phyloP scores from a whole-genome alignment of 2,329 filamentous ascomycete species.

The Thelonectria olida region DNA sequence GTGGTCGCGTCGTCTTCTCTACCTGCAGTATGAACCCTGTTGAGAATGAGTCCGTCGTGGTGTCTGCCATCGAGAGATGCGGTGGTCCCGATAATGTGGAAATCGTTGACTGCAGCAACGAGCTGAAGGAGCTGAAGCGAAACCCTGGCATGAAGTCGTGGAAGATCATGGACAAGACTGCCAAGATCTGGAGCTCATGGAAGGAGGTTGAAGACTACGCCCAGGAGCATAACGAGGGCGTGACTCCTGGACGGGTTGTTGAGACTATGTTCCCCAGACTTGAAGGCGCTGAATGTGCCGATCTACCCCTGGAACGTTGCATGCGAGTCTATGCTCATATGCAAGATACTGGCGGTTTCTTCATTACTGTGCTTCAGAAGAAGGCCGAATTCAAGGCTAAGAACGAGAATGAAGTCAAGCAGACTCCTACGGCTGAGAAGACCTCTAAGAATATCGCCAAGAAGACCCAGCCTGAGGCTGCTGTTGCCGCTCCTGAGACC shows the following conservation, averaged over 20 bases:
- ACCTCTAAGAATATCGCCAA: conserved; percentile 23
- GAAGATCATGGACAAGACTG: conserved; percentile 90
- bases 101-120: conserved; percentile 83
- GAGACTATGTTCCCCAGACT: conserved; percentile 85
- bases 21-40: conserved; percentile 99
- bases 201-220: conserved; percentile 79
- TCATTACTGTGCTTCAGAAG: conserved; percentile 96
- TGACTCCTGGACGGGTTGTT: conserved; percentile 72
- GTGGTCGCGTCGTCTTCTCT: conserved; percentile 94
- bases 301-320: conserved; percentile 85
- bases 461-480: conserved; percentile 37
- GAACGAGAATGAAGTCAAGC: conserved; percentile 69
- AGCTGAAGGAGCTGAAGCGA: conserved; percentile 80
- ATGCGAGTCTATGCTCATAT: conserved; percentile 95
- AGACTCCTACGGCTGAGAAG: conserved; percentile 28
- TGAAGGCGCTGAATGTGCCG: conserved; percentile 60
- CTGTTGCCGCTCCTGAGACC: conserved; percentile 11
- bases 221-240: conserved; percentile 63
- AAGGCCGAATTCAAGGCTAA: conserved; percentile 83
- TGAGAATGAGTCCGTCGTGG: conserved; percentile 93
- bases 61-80: conserved; percentile 88
- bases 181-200: conserved; percentile 82
- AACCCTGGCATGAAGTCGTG: conserved; percentile 80
- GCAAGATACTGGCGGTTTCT: conserved; percentile 97
- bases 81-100: conserved; percentile 84